Percentiles rank a stretch among this genome's conserved stretches.
These are phyloP conservation scores for Hericium alpestre DNA, from an alignment of 768 basidiomycete species.

Conservation along the genomic window DNA sequence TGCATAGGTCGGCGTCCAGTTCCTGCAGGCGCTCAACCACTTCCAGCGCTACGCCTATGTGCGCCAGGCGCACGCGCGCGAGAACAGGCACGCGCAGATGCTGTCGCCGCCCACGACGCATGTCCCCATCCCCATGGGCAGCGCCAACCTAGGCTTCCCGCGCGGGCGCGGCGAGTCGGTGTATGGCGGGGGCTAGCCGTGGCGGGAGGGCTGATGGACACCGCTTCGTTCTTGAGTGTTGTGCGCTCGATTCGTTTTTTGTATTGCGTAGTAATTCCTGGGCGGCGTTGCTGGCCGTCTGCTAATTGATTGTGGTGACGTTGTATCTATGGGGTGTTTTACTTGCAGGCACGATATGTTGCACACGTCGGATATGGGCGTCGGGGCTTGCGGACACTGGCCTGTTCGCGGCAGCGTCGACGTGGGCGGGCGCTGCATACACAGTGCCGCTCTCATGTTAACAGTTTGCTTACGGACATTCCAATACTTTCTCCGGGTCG, in stretches of 20 bases:
- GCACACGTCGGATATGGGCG: too few species aligned
- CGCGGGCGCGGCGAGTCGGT: neutral
- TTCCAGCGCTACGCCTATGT: conserved; percentile 86
- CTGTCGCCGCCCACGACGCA: neutral
- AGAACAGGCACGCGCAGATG: conserved; percentile 18
- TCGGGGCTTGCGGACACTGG: too few species aligned
- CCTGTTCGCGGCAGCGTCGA: neutral
- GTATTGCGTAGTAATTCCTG: neutral
- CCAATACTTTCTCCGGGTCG: too few species aligned
- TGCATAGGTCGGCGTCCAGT: conserved; percentile 64
- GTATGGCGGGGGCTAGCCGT: neutral
- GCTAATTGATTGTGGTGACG: too few species aligned
- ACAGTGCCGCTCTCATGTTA: too few species aligned
- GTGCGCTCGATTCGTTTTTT: neutral
- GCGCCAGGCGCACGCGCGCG: conserved; percentile 64
- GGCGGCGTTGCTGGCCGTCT: too few species aligned
- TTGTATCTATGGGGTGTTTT: too few species aligned
- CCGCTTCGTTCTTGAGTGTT: neutral
- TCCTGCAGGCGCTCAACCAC: conserved; percentile 71
- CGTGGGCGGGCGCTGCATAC: neutral
- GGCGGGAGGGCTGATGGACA: neutral
- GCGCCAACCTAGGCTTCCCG: too few species aligned
- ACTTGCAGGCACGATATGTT: too few species aligned
- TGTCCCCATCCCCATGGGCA: neutral
- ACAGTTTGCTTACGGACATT: too few species aligned